Base-by-base conservation (phyloP, 768 basidiomycete genomes). In the Suillus tomentosus region DNA sequence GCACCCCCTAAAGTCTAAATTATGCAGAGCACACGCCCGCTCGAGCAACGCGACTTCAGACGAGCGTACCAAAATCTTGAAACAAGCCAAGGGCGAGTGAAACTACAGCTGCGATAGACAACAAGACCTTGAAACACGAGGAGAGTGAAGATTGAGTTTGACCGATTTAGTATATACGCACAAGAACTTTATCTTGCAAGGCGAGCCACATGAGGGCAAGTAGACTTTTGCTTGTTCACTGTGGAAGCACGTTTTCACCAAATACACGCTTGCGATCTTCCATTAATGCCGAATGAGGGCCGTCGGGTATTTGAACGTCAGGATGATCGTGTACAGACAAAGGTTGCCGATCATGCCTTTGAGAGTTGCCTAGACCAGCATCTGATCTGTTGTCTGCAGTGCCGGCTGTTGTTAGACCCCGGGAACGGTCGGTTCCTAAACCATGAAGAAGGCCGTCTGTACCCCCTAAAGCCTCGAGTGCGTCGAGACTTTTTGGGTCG, bases 11-110 rank as follows among this genome's bases (percentile, higher is more conserved):
- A n/a, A n/a, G n/a, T n/a, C n/a, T n/a, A n/a, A n/a, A n/a, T n/a
- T n/a, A n/a, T n/a, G n/a, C n/a, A n/a, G n/a, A n/a, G n/a, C n/a
- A n/a, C n/a, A n/a, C n/a, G n/a, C n/a, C n/a, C n/a, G n/a, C n/a
- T n/a, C n/a, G n/a, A n/a, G n/a, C n/a, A n/a, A n/a, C n/a, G n/a
- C n/a, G n/a, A n/a, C n/a, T n/a, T n/a, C n/a, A n/a, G n/a, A n/a
- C n/a, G n/a, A n/a, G 80, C 0, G 83, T 82, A 13, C 96, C 96
- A 72, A 98, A 91, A 72, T 95, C 94, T 74, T 96, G 92, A 77
- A 97, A 97, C 36, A 99, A 79, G 22, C 97, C 97, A 15, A 99
- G 86, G 14, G 95, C 95, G 53, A 99, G 82, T 17, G 97, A 97
- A 47, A 99, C 84, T 45, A 93, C 86, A 3, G 97, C 97, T 55